These are phyloP conservation scores for Violaceomyces palustris DNA, from an alignment of 1,284 basidiomycete species.

Conservation along the genomic window DNA sequence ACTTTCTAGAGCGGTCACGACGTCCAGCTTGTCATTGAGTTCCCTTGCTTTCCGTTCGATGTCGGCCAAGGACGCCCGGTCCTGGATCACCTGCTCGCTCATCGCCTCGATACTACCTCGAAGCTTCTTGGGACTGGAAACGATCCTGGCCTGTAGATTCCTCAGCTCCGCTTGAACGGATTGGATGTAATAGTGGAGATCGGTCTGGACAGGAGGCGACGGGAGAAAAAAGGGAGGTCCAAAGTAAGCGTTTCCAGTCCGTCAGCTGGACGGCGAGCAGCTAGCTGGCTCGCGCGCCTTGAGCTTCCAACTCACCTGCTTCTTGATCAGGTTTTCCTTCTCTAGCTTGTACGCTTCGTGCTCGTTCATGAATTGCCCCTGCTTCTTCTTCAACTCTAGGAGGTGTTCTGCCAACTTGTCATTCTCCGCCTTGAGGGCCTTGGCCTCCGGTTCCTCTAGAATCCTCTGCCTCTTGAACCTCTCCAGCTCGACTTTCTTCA, in stretches of 20 bases:
- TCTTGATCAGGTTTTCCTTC: conserved; percentile 22
- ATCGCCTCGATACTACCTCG: conserved; percentile 26
- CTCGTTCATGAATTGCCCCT: conserved; percentile 30
- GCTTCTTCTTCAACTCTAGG: conserved; percentile 24
- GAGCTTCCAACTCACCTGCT: no score
- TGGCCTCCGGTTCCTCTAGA: conserved; percentile 63
- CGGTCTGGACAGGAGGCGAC: no score
- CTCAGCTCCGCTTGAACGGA: conserved; percentile 31
- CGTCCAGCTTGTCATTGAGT: conserved; percentile 32
- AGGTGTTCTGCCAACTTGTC: conserved; percentile 76
- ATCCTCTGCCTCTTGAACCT: conserved; percentile 53
- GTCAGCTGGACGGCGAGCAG: no score
- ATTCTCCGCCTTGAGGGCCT: conserved; percentile 66
- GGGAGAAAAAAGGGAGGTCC: no score
- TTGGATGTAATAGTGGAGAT: conserved; percentile 37
- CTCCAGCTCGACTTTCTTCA: conserved; percentile 57
- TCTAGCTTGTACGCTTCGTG: conserved; percentile 34
- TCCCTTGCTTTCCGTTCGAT: conserved; percentile 64
- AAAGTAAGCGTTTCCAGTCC: no score
- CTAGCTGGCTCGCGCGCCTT: no score
- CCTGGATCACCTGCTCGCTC: conserved; percentile 63
- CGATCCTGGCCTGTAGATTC: conserved; percentile 39
- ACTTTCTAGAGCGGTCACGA: conserved; percentile 13
- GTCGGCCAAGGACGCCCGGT: conserved; percentile 66
- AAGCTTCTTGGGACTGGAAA: conserved; percentile 35